Evolutionary conservation across 768 basidiomycete species (phyloP).

Genomic region (Royoungia palumana): DNA sequence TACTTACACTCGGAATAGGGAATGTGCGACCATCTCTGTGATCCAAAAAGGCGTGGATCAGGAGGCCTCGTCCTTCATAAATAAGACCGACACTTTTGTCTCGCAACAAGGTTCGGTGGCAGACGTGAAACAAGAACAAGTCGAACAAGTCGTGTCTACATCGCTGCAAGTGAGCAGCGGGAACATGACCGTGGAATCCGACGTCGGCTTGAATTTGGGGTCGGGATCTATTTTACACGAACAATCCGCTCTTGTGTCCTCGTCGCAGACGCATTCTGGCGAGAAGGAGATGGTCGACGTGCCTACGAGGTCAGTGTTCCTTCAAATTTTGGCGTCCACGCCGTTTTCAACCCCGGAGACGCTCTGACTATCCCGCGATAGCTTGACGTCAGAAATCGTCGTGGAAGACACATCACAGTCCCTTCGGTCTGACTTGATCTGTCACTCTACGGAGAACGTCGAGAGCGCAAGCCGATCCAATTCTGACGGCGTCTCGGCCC

Average conservation of each 20-base stretch:
- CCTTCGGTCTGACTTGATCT: background rate
- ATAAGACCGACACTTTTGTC: background rate
- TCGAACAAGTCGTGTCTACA: background rate
- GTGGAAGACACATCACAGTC: background rate
- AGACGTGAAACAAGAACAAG: background rate
- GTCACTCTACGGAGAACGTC: background rate
- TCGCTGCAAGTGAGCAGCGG: background rate
- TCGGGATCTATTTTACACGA: background rate
- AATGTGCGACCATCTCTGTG: background rate
- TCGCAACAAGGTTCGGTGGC: background rate
- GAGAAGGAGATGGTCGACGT: background rate
- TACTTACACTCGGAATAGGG: conserved; percentile 1
- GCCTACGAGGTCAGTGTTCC: background rate
- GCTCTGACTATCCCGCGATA: background rate
- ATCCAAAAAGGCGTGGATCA: background rate
- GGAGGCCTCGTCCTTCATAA: background rate
- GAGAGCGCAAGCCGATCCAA: background rate
- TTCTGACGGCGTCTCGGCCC: background rate
- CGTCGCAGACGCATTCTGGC: background rate
- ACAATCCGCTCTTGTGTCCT: background rate
- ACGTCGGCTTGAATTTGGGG: background rate
- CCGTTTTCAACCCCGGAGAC: too few species aligned
- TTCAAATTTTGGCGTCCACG: background rate
- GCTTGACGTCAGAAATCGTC: background rate
- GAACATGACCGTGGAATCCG: background rate